Base-by-base conservation (phyloP, 2,329 filamentous ascomycete genomes). In the Paracoccidioides brasiliensis region DNA sequence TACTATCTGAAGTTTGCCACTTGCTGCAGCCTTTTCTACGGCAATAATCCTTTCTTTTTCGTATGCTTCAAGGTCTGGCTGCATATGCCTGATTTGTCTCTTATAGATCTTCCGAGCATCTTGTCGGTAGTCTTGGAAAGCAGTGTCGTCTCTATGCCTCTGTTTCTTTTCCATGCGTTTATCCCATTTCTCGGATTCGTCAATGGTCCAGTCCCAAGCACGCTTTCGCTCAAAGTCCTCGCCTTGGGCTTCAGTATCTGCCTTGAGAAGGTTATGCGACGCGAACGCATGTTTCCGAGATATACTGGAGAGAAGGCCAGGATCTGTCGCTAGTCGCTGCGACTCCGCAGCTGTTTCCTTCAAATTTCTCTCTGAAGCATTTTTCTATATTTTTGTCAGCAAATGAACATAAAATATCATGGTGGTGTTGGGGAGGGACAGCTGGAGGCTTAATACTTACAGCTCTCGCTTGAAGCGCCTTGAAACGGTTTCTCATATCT, bases 191-290 rank as follows among this genome's bases (percentile, higher is more conserved):
- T 96, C 93, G 63, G 83, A 87, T 73, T 98, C 93, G 61, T 98
- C 93, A 5, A 91, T 77, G 0, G 93, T 98, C 88, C 93, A 98
- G 74, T 97, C 93, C 93, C 93, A 98, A 1, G 93, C 93, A 43
- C 93, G 84, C 74, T 97, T 96, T 62, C 93, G 87, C 77, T 98
- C 93, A 67, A 97, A 98, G 70, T 97, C 93, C 55, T 88, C 89
- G 38, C 90, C 90, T 0, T 79, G 77, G 15, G 88, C 88, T 69
- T 90, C 88, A 1, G 90, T 84, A 64, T 96, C 90, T 3, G 90
- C 88, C 75, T 95, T 95, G 45, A 96, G 79, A 0, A 98, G 81
- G 67, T 97, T 98, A 70, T 96, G 89, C 5, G 86, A 84, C 22
- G 93, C 91, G 62, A 93, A 84, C 55, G 88, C 90, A 64, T 89